Conservation (phyloP, 2,329 filamentous ascomycete species). For the Penicillium sp. region DNA sequence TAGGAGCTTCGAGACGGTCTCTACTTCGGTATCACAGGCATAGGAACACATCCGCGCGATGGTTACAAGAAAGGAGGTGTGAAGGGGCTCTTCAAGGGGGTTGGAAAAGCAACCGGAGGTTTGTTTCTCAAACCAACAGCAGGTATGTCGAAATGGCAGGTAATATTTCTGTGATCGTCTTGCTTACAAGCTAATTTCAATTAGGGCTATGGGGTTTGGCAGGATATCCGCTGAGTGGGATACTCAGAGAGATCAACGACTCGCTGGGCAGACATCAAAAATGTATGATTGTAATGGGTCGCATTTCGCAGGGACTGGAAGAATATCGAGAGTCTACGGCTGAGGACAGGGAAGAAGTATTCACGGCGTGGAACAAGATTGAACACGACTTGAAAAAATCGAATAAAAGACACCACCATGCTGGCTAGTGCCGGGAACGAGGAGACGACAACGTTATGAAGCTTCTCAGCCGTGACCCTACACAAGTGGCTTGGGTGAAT, state of each 20-base stretch:
- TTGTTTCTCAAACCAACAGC: slow-evolving; percentile 80
- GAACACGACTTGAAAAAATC: background rate
- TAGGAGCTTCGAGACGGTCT: slow-evolving; percentile 74
- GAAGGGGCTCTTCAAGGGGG: slow-evolving; percentile 72
- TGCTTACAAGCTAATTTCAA: slow-evolving; percentile 2
- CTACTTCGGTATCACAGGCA: slow-evolving; percentile 78
- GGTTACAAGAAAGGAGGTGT: slow-evolving; percentile 68
- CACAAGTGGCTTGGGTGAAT: background rate
- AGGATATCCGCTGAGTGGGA: slow-evolving; percentile 38
- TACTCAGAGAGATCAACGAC: slow-evolving; percentile 36
- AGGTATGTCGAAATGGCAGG: slow-evolving; percentile 53
- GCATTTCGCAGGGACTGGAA: slow-evolving; percentile 35
- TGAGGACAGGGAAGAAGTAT: slow-evolving; percentile 30
- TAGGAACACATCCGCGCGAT: slow-evolving; percentile 75
- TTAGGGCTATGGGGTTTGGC: slow-evolving; percentile 36
- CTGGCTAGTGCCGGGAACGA: background rate
- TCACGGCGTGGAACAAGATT: slow-evolving; percentile 21
- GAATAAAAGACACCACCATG: background rate
- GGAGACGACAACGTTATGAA: background rate
- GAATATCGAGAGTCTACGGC: slow-evolving; percentile 29
- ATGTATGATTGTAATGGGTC: slow-evolving; percentile 33
- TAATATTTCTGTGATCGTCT: background rate
- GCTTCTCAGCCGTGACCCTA: background rate
- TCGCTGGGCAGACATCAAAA: slow-evolving; percentile 32
- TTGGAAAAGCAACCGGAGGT: slow-evolving; percentile 83